Evolutionary conservation across 2,329 filamentous ascomycete species (phyloP), one percentile per base, ranked within the genome.

Genomic region (Fusarium heterosporum): DNA sequence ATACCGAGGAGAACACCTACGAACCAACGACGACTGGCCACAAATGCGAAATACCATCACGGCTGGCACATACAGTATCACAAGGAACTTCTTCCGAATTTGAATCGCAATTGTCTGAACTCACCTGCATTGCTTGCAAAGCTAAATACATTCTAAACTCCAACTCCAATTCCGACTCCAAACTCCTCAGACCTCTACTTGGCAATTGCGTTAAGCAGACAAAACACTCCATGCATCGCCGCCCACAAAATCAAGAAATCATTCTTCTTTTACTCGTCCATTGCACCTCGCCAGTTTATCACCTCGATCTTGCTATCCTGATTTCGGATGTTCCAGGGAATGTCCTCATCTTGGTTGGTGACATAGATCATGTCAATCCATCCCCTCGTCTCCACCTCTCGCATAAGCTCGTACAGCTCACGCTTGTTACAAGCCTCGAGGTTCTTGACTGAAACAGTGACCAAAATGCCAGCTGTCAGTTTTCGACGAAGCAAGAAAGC

Each of bases 291-390:
- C 34, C 34, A 36, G 16, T 36, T 36, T 8, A 36, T 8, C 34
- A 36, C 34, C 34, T 36, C 34, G 16, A n/a, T 11, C 34, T 36
- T n/a, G 16, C 16, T n/a, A 4, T 36, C 16, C 14, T 36, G 16
- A 22, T 22, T 22, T 36, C 14, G 34, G 16, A 36, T 4, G 8
- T 9, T 4, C 8, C 16, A 60, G 17, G 69, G 64, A 16, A 73
- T n/a, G 12, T 54, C 17, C 9, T 67, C 53, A 8, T 38, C 54
- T 17, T 54, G 43, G 22, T 55, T 51, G 4, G 57, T 38, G n/a
- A 77, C 54, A 67, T 74, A 74, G 12, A 76, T 49, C 12, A 74
- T 36, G 28, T 76, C 73, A 11, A 54, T 34, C 71, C 72, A 76
- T 14, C 64, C 59, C 16, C 64, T 41, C 13, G 47, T 42, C 45